Evolutionary conservation across 2,329 filamentous ascomycete species (phyloP), one percentile per base, ranked within the genome.

Genomic region (Raffaelea ambrosiae): DNA sequence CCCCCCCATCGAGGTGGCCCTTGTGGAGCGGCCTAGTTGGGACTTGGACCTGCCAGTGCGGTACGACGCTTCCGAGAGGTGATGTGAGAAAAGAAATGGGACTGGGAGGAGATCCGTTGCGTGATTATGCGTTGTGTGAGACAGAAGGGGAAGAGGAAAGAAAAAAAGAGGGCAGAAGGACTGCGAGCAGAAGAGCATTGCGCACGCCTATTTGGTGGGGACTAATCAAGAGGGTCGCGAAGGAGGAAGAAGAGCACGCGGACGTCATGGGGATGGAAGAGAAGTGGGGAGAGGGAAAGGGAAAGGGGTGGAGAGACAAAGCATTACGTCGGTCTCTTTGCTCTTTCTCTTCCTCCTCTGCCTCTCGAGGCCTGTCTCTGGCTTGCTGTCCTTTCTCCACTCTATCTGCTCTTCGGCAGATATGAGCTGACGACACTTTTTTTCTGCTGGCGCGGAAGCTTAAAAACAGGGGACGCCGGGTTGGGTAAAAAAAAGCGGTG

Each of bases 1-100:
- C 20, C 56, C 55, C 64, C 56, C 64, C 11, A 66, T 86, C 4
- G 93, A 98, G 66, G 86, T 96, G 42, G 90, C 88, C 2, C 71
- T 97, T 45, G 81, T 97, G 14, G 91, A 97, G 71, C 73, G 90
- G 58, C 90, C 91, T 19, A 74, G 82, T 56, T 93, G 86, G 81
- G 87, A 94, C 64, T 72, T 89, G 51, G 84, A 90, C 54, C 69
- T 90, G 62, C 82, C 85, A 3, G 82, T 84, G 55, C 74, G 83
- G 47, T 91, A 84, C 64, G 51, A 40, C 5, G 41, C 9, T 9
- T 33, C 31, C n/a, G n/a, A n/a, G n/a, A n/a, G n/a, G n/a, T 31
- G 5, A 43, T 2, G 3, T 5, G 10, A 43, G 20, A 41, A 26
- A 23, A 13, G 40, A 42, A 21, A 26, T 20, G 16, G 23, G 21